Conservation (phyloP, 768 basidiomycete species). For the Symmetrospora coprosmae region DNA sequence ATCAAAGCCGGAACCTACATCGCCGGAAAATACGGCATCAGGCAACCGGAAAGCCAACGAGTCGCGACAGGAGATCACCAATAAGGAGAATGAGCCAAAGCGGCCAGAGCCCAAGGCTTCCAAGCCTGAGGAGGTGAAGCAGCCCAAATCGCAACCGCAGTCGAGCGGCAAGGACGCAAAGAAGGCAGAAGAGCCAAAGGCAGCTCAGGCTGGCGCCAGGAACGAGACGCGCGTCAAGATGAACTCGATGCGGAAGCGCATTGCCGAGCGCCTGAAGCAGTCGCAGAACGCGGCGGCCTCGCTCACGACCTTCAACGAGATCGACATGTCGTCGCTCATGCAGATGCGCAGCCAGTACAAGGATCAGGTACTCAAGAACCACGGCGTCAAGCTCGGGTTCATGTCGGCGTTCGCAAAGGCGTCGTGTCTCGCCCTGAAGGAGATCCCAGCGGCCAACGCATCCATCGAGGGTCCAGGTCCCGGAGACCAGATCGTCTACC, state of each 20-base stretch:
- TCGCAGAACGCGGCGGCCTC: conserved; percentile 95
- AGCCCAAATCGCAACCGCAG: conserved; percentile 31
- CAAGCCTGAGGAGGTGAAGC: conserved; percentile 24
- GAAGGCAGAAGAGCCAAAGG: conserved; percentile 34
- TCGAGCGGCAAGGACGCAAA: conserved; percentile 38
- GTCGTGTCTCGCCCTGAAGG: conserved; percentile 63
- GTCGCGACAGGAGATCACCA: conserved; percentile 26
- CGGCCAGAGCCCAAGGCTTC: conserved; percentile 28
- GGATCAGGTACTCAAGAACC: conserved; percentile 71
- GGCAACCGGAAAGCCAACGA: conserved; percentile 11
- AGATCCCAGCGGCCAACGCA: conserved; percentile 87
- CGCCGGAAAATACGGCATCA: neutral
- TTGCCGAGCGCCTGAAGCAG: conserved; percentile 92
- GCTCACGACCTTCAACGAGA: conserved; percentile 96
- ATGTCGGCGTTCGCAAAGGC: conserved; percentile 96
- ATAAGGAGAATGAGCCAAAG: conserved; percentile 34
- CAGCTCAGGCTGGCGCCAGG: conserved; percentile 35
- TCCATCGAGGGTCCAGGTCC: conserved; percentile 57
- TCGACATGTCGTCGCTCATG: conserved; percentile 94
- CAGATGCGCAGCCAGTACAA: conserved; percentile 88
- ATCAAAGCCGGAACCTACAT: no score
- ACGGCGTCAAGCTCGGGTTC: conserved; percentile 92
- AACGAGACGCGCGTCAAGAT: conserved; percentile 55
- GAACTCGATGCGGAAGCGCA: conserved; percentile 94
- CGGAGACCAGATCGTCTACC: conserved; percentile 74